Base-by-base conservation (phyloP, 202 grass and related monocot genomes). In the Panicum hallii region DNA sequence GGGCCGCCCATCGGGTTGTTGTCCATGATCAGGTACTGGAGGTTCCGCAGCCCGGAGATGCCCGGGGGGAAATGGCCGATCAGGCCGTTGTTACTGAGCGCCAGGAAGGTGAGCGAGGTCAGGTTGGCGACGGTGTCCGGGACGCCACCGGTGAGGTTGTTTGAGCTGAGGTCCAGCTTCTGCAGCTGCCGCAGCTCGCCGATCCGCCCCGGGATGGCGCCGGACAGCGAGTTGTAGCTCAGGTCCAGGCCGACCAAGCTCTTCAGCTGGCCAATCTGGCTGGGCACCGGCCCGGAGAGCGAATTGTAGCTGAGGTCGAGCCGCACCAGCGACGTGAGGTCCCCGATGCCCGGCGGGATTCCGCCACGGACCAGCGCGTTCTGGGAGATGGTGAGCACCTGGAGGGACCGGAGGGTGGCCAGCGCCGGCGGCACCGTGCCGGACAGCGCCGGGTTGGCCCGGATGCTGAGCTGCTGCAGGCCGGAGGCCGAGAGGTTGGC, bases 11-110 rank as follows among this genome's bases (percentile, higher is more conserved):
- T 93, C 0, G 93, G 93, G 69, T 99, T 99, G 78, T 77, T 85
- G 74, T 99, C 93, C 96, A 99, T 95, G 68, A 99, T 99, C 81
- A 99, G 84, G 80, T 91, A 99, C 83, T 99, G 93, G 12, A 99
- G 90, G 74, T 82, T 86, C 2, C 79, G 84, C 6, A 99, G 93
- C 49, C 34, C 61, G 34, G 79, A 75, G 30, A 99, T 84, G 44
- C 90, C 91, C 0, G 80, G 70, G 23, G 93, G 93, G 41, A 95
- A 84, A 57, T 40, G 83, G 12, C 96, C 96, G 0, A 19, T 84
- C 11, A 99, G 78, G 50, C 74, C 75, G 45, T 98, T 99, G 82
- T 77, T 89, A 76, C 93, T 95, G 8, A 95, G 63, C 65, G 96
- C 96, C 48, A 99, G 10, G 89, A 99, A 99, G n/a, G 78, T 90